phyloP scores from a whole-genome alignment of 176 grass and related monocot species.

The Elaeis guineensis region DNA sequence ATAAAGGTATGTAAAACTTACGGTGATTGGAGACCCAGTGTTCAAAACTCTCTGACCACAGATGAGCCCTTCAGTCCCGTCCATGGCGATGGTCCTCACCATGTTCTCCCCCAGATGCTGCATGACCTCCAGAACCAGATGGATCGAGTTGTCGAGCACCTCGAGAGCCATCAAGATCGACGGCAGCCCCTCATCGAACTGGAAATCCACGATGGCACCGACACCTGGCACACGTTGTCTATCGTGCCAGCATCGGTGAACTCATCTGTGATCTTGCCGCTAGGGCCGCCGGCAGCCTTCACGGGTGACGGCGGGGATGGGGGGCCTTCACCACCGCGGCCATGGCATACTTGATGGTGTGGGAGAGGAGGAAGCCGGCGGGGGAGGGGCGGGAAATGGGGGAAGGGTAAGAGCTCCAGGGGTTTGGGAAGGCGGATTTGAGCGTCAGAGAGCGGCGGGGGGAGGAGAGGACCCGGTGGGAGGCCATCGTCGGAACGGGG shows the following conservation, averaged over 20 bases:
- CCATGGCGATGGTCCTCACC: no score
- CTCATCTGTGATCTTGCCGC: conserved; percentile 89
- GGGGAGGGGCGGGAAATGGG: conserved; percentile 60
- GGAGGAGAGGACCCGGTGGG: conserved; percentile 64
- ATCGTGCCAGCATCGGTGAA: conserved; percentile 89
- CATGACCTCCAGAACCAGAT: no score
- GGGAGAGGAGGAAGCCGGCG: conserved; percentile 52
- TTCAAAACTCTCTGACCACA: conserved; percentile 94
- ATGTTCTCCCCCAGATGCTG: no score
- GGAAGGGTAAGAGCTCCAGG: conserved; percentile 19
- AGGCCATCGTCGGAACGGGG: no score
- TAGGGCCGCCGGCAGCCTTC: conserved; percentile 9
- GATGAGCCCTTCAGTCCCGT: conserved; percentile 91
- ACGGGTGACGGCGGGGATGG: not conserved
- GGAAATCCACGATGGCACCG: conserved; percentile 88
- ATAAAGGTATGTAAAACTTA: no score
- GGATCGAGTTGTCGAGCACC: no score
- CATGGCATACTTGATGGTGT: conserved; percentile 46
- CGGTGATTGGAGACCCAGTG: conserved; percentile 94
- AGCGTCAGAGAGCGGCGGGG: conserved; percentile 49
- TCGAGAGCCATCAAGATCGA: no score
- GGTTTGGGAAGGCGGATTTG: not conserved
- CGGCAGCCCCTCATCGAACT: conserved; percentile 73
- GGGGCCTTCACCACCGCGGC: conserved; percentile 29
- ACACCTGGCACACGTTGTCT: conserved; percentile 90